Percentiles rank a stretch among this genome's conserved stretches.
Evolutionary conservation across 148 eudicot species (phyloP).

Genomic region (Pouteria glomerata): DNA sequence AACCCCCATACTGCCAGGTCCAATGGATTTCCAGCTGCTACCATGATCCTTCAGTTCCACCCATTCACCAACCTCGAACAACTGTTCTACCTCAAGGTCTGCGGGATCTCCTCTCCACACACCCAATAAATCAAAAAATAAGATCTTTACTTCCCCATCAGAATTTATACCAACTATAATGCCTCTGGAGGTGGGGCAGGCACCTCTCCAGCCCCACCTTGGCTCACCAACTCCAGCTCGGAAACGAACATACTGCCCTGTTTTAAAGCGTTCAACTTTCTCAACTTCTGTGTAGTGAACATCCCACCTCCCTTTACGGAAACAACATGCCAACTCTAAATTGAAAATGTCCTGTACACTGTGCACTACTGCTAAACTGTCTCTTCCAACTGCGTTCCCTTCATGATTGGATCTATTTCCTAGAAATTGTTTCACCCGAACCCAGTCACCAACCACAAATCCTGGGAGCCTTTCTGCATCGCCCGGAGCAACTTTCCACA

Average conservation of each 20-base stretch:
- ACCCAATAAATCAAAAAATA: constrained; percentile 55
- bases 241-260: constrained; percentile 75
- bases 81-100: constrained; percentile 60
- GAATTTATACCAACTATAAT: constrained; percentile 67
- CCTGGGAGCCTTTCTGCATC: constrained; percentile 83
- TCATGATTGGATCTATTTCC: constrained; percentile 85
- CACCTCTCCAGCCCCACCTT: constrained; percentile 95
- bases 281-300: constrained; percentile 81
- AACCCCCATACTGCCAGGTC: constrained; percentile 75
- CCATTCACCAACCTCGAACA: constrained; percentile 84
- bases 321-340: constrained; percentile 80
- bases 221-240: constrained; percentile 73
- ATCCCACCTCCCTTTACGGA: constrained; percentile 60
- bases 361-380: constrained; percentile 75
- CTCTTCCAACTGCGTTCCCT: constrained; percentile 66
- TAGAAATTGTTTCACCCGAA: constrained; percentile 70
- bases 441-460: constrained; percentile 96
- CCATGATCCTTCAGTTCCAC: constrained; percentile 53
- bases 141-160: constrained; percentile 75
- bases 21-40: constrained; percentile 60
- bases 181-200: constrained; percentile 59
- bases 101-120: constrained; percentile 89
- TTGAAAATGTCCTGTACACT: constrained; percentile 81
- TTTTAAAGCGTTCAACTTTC: constrained; percentile 58
- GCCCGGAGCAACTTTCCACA: constrained; percentile 91